Conservation (phyloP, 805 yeast species). For the Starmerella scarabaei region DNA sequence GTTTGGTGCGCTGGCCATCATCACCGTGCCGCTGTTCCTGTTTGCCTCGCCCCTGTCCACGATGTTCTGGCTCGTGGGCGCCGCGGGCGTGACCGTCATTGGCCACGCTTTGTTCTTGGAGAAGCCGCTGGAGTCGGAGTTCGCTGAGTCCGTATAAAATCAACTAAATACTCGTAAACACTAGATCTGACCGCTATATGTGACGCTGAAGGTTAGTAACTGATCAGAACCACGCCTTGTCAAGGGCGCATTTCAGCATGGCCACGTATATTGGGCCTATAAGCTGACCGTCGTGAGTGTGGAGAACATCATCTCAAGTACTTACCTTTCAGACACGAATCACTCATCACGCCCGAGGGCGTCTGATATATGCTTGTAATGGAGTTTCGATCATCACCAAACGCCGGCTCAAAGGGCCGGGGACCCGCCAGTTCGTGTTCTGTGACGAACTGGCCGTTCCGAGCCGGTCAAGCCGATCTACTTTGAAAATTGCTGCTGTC, state of each 20-base stretch:
- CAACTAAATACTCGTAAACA: too few relatives aligned
- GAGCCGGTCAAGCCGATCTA: not conserved
- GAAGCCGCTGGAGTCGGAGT: constrained; percentile 89
- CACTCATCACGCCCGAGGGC: constrained; percentile 42
- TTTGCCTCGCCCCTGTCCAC: constrained; percentile 84
- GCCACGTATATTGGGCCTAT: constrained; percentile 44
- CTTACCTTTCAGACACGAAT: constrained; percentile 41
- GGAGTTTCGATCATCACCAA: constrained; percentile 57
- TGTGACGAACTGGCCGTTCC: not conserved
- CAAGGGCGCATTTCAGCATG: constrained; percentile 74
- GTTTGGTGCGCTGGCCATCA: constrained; percentile 66
- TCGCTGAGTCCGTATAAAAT: constrained; percentile 45
- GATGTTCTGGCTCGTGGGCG: constrained; percentile 81
- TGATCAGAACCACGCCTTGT: constrained; percentile 60
- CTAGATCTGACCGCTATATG: too few relatives aligned
- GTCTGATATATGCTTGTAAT: constrained; percentile 99
- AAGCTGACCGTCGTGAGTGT: constrained; percentile 59
- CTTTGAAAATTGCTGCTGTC: not conserved
- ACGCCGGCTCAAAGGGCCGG: constrained; percentile 16
- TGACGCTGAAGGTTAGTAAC: constrained; percentile 13
- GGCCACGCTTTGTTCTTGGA: constrained; percentile 86
- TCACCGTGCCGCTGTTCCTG: constrained; percentile 70
- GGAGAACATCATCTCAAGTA: constrained; percentile 38
- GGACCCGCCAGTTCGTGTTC: not conserved
- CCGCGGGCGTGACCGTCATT: constrained; percentile 62